Base-by-base conservation (phyloP, 495 filamentous ascomycete species). In the Aspergillus olivimuriae region DNA sequence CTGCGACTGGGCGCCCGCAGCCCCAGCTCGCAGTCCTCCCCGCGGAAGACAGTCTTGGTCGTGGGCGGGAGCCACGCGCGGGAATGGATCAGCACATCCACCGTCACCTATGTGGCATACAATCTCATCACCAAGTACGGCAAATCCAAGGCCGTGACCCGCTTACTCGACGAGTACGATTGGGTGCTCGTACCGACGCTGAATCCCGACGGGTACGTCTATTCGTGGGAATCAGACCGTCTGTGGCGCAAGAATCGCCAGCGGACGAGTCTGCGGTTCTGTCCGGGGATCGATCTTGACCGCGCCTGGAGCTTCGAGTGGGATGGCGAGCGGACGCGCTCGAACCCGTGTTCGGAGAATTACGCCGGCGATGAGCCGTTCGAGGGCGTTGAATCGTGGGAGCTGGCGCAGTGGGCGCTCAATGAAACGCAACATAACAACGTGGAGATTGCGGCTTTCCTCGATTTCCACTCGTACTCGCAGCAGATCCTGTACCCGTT, bases 241-340 rank as follows among this genome's bases (percentile, higher is more conserved):
- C 68, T 98, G 1, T 98, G 92, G 92, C 84, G 91, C 51, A 98
- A 97, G 68, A 95, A 92, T 47, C 75, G 92, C 28, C 92, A 97
- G 53, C 74, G 77, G 22, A 96, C 90, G 2, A 81, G 76, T 39
- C 74, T 94, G 45, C 77, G 81, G 15, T 87, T 89, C 59, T 98
- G 92, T 58, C 82, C 74, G 7, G 92, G 92, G 2, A 65, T 95
- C 23, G 92, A 98, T 62, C 72, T 98, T 21, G 92, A 97, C 51
- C 86, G 89, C 24, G 73, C 83, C 1, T 98, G 85, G 62, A 77
- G 80, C 10, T 95, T 83, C 56, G 78, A 86, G 53, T 98, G 91
- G 88, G 82, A 90, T 50, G 78, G 72, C 35, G 73, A 78, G 16
- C 67, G 72, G 8, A 69, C 80, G 9, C 76, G 78, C 32, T 78